These are phyloP conservation scores for Podaxis pistillaris DNA, from an alignment of 768 basidiomycete genomes.

Conservation along the genomic window DNA sequence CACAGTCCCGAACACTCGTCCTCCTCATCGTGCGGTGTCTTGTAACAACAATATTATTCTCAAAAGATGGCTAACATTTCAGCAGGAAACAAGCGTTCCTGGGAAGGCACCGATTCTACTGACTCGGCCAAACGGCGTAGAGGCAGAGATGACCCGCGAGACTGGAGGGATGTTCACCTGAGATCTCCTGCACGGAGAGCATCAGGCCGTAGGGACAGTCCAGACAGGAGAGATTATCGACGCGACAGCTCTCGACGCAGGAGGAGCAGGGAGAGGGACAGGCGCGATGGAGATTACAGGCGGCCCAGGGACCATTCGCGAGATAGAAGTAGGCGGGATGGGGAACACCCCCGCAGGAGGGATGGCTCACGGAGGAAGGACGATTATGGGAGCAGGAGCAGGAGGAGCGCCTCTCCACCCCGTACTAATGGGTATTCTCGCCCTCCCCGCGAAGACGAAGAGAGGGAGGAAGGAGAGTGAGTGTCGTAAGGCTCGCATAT, in stretches of 20 bases:
- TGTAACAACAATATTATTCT: conserved; percentile 18
- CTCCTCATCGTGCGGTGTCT: conserved; percentile 15
- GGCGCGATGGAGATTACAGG: conserved; percentile 20
- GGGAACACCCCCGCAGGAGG: conserved; percentile 16
- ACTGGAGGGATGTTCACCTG: conserved; percentile 72
- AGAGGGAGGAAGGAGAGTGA: conserved; percentile 93
- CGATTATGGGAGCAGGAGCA: conserved; percentile 22
- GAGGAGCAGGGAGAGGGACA: conserved; percentile 34
- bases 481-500: conserved; percentile 41
- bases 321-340: conserved; percentile 19
- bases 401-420: conserved; percentile 24
- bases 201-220: conserved; percentile 32
- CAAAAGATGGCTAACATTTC: conserved; percentile 76
- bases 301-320: conserved; percentile 19
- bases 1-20: conserved; percentile 9
- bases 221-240: conserved; percentile 31
- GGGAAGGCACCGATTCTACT: conserved; percentile 51
- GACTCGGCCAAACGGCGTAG: conserved; percentile 54
- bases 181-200: conserved; percentile 34
- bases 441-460: conserved; percentile 41
- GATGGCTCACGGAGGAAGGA: conserved; percentile 2
- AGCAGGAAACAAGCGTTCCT: conserved; percentile 81
- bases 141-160: conserved; percentile 53
- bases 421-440: conserved; percentile 22
- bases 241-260: conserved; percentile 23